These are phyloP conservation scores for Rhodamnia rubescens DNA, from an alignment of 345 rosid genomes.

Conservation along the genomic window DNA sequence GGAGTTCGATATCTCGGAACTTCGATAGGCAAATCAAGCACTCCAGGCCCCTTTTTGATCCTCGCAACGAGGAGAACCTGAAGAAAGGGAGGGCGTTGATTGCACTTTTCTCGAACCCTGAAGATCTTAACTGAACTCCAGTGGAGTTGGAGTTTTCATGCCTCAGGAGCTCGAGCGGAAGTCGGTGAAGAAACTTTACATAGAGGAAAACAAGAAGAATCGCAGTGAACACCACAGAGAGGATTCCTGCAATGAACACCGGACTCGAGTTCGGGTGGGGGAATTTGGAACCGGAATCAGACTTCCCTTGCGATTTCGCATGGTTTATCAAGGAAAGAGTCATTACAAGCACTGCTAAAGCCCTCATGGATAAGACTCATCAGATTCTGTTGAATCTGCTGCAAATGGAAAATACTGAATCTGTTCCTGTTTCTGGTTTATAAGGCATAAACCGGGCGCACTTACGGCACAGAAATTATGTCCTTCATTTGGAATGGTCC, in stretches of 20 bases:
- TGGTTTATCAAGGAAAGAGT: not conserved
- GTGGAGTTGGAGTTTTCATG: not conserved
- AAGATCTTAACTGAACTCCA: not conserved
- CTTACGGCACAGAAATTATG: not conserved
- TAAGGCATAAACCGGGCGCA: not conserved
- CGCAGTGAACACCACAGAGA: not conserved
- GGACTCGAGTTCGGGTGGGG: not conserved
- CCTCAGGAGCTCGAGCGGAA: not conserved
- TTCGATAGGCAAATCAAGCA: not conserved
- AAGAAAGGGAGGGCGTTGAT: constrained; percentile 3
- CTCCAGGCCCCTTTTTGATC: not conserved
- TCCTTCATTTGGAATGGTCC: not conserved
- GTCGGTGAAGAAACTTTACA: not conserved
- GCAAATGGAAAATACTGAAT: not conserved
- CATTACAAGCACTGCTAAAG: not conserved
- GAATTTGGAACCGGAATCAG: not conserved
- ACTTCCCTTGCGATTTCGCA: not conserved
- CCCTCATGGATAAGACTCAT: not conserved
- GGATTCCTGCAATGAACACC: not conserved
- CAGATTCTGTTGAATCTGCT: not conserved
- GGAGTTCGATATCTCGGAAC: not conserved
- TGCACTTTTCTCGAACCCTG: not conserved
- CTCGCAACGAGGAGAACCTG: not conserved
- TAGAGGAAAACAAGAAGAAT: not conserved
- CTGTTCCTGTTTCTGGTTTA: not conserved